Evolutionary conservation across 1,284 basidiomycete genomes (phyloP).

Genomic region (Irpex rosettiformis): DNA sequence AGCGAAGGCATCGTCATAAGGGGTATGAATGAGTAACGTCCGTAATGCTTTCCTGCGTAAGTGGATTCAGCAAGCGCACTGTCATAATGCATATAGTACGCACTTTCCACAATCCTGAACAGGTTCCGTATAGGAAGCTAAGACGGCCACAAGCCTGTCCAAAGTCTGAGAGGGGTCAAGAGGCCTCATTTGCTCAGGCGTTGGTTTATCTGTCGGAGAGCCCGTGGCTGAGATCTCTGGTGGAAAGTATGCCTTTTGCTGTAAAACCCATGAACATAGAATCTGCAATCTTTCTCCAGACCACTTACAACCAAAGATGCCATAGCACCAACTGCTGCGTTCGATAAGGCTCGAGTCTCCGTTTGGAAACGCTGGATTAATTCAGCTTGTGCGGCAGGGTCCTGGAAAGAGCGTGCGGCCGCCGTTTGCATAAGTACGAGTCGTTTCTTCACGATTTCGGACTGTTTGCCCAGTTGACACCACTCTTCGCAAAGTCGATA

Average conservation of each 20-base stretch:
- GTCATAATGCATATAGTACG: slow-evolving; percentile 26
- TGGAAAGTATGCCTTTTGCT: slow-evolving; percentile 77
- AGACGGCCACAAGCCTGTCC: slow-evolving; percentile 64
- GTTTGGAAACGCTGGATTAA: slow-evolving; percentile 69
- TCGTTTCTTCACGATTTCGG: slow-evolving; percentile 72
- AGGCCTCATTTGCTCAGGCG: slow-evolving; percentile 45
- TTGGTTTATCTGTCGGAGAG: slow-evolving; percentile 48
- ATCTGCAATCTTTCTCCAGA: background rate
- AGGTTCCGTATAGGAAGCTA: slow-evolving; percentile 52
- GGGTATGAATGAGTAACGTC: slow-evolving; percentile 64
- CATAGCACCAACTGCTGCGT: slow-evolving; percentile 79
- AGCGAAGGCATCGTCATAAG: slow-evolving; percentile 58
- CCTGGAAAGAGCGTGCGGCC: slow-evolving; percentile 51
- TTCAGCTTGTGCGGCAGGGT: slow-evolving; percentile 45
- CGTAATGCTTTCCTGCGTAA: slow-evolving; percentile 70
- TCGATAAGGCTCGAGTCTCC: slow-evolving; percentile 71
- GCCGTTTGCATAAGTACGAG: slow-evolving; percentile 73
- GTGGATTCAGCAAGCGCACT: slow-evolving; percentile 16
- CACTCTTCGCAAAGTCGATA: slow-evolving; percentile 92
- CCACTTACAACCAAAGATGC: slow-evolving; percentile 79
- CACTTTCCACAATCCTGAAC: slow-evolving; percentile 61
- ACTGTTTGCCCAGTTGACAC: slow-evolving; percentile 83
- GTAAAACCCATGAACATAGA: slow-evolving; percentile 11
- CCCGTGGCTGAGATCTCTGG: slow-evolving; percentile 52
- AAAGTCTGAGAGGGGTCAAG: slow-evolving; percentile 51